These are phyloP conservation scores for Eucalyptus viminalis DNA, from an alignment of 345 rosid species.

Conservation along the genomic window DNA sequence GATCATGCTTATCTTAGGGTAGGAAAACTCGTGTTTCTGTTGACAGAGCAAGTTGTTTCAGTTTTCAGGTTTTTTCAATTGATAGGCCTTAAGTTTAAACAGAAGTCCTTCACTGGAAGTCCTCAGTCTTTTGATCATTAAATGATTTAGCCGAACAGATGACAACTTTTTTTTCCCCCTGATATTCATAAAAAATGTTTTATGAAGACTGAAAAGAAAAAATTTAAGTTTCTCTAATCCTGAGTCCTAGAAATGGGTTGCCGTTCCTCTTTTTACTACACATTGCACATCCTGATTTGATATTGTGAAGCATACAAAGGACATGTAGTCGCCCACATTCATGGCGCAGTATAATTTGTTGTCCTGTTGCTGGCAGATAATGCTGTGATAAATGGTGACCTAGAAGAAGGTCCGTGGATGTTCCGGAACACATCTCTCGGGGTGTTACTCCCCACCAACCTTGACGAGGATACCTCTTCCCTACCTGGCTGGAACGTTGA, in stretches of 20 bases:
- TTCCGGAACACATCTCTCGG: conserved; percentile 80
- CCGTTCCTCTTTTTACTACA: neutral
- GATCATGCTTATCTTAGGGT: neutral
- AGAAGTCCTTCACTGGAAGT: neutral
- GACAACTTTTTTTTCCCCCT: neutral
- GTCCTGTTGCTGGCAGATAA: conserved; percentile 30
- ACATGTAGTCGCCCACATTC: neutral
- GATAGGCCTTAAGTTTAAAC: neutral
- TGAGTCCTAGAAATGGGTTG: neutral
- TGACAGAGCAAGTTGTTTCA: neutral
- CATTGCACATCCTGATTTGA: neutral
- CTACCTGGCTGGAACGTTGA: conserved; percentile 95
- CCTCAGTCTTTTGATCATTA: neutral
- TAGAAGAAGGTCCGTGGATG: conserved; percentile 97
- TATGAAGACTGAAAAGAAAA: neutral
- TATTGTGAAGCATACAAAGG: neutral
- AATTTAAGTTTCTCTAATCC: neutral
- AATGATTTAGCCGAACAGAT: neutral
- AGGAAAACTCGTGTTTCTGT: neutral
- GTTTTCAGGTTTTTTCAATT: neutral
- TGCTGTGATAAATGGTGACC: conserved; percentile 77
- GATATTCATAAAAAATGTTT: neutral
- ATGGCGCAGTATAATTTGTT: neutral
- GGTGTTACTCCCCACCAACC: conserved; percentile 80
- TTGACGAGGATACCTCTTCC: conserved; percentile 74